Evolutionary conservation across 495 filamentous ascomycete genomes (phyloP).

Genomic region (Daldinia grandis): DNA sequence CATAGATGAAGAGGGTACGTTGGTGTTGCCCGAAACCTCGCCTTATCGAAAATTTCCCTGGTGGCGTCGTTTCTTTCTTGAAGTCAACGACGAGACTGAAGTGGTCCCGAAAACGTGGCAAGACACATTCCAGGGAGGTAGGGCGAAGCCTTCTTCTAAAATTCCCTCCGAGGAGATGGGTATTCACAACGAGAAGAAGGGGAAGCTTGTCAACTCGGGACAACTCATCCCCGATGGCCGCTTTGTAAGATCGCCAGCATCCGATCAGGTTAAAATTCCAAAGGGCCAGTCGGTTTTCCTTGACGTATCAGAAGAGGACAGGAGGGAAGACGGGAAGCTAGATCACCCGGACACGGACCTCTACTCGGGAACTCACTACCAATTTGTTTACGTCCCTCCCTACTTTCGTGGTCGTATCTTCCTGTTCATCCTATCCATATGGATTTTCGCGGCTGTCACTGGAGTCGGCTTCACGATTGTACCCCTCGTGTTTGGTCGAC

Average conservation of each 20-base stretch:
- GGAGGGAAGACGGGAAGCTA: constrained; percentile 64
- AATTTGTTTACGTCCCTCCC: constrained; percentile 89
- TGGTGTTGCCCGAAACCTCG: constrained; percentile 44
- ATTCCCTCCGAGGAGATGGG: constrained; percentile 40
- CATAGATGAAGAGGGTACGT: constrained; percentile 80
- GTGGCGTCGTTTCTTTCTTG: constrained; percentile 50
- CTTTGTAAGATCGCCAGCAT: constrained; percentile 89
- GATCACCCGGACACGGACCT: constrained; percentile 66
- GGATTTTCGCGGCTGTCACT: constrained; percentile 91
- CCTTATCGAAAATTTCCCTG: constrained; percentile 37
- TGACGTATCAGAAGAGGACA: constrained; percentile 76
- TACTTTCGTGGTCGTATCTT: constrained; percentile 81
- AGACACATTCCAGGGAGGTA: constrained; percentile 51
- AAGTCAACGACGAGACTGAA: constrained; percentile 42
- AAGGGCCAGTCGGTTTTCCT: constrained; percentile 84
- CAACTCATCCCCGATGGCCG: constrained; percentile 71
- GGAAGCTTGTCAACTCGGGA: constrained; percentile 53
- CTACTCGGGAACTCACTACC: constrained; percentile 76
- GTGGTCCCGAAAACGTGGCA: constrained; percentile 53
- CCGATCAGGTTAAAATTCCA: constrained; percentile 91
- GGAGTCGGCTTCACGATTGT: constrained; percentile 87
- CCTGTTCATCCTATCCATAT: constrained; percentile 87
- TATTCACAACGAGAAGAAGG: constrained; percentile 37
- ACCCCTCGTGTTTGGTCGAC: constrained; percentile 84
- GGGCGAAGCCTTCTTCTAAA: constrained; percentile 42